phyloP scores from a whole-genome alignment of 495 filamentous ascomycete species.

The Podospora australis region DNA sequence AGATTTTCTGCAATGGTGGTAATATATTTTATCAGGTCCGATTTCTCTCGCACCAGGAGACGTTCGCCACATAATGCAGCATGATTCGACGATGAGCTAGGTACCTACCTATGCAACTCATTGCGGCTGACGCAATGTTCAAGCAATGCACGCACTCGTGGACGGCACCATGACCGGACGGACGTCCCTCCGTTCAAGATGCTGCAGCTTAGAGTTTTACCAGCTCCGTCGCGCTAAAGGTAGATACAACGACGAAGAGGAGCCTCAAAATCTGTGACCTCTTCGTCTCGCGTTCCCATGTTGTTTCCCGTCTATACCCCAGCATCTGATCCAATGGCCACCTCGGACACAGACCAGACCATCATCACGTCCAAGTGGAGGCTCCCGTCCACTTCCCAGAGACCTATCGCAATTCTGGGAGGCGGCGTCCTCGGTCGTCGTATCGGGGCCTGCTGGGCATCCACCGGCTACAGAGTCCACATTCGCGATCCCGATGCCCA shows the following conservation, averaged over 20 bases:
- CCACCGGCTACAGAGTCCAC: constrained; percentile 27
- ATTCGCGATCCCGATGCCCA: constrained; percentile 20
- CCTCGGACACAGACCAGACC: not conserved
- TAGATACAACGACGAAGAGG: too few relatives aligned
- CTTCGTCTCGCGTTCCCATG: too few relatives aligned
- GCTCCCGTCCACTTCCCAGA: constrained; percentile 8
- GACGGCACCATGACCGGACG: not conserved
- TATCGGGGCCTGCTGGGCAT: constrained; percentile 25
- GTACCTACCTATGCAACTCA: too few relatives aligned
- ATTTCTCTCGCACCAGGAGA: too few relatives aligned
- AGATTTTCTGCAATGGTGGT: too few relatives aligned
- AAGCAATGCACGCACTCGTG: not conserved
- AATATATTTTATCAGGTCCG: too few relatives aligned
- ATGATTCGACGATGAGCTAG: too few relatives aligned
- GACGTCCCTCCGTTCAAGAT: not conserved
- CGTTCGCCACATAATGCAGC: too few relatives aligned
- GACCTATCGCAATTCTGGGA: constrained; percentile 18
- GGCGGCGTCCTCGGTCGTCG: constrained; percentile 25
- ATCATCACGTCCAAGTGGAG: constrained; percentile 11
- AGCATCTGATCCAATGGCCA: not conserved
- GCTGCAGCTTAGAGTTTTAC: not conserved
- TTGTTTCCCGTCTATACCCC: too few relatives aligned
- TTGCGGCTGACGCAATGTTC: not conserved
- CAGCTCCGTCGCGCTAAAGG: too few relatives aligned
- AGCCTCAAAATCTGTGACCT: too few relatives aligned